phyloP scores from a whole-genome alignment of 2,329 filamentous ascomycete species.

The Aureobasidium sp. region DNA sequence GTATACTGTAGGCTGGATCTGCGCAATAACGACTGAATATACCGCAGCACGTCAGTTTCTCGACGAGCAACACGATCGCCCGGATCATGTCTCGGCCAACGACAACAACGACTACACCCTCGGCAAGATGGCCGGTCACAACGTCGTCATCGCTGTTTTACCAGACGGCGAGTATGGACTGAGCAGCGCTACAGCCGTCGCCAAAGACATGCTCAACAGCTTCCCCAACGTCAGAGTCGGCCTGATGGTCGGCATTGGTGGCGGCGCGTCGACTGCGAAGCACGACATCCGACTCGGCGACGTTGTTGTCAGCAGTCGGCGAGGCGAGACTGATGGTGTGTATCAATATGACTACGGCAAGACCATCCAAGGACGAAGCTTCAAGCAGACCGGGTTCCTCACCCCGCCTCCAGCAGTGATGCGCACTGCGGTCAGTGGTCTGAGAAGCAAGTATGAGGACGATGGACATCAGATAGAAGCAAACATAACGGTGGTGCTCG shows the following conservation, averaged over 20 bases:
- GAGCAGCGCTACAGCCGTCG: too few relatives aligned
- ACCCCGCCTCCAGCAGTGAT: background rate
- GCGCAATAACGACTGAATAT: constrained; percentile 14
- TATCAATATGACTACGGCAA: constrained; percentile 13
- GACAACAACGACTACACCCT: too few relatives aligned
- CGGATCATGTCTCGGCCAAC: too few relatives aligned
- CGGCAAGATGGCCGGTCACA: too few relatives aligned
- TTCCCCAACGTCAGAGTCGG: constrained; percentile 17
- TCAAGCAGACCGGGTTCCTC: background rate
- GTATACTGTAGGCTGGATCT: constrained; percentile 22
- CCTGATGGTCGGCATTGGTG: constrained; percentile 23
- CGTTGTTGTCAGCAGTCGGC: constrained; percentile 22
- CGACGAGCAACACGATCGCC: too few relatives aligned
- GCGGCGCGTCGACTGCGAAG: constrained; percentile 19
- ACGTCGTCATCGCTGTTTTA: too few relatives aligned
- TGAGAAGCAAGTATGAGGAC: background rate
- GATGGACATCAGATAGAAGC: background rate
- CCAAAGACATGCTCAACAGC: constrained; percentile 17
- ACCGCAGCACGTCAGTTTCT: too few relatives aligned
- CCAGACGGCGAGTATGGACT: too few relatives aligned
- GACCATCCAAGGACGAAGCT: background rate
- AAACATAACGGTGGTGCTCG: background rate
- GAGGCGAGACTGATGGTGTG: constrained; percentile 19
- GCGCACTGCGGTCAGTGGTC: background rate
- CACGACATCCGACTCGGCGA: constrained; percentile 26